Conservation (phyloP, 345 rosid genomes). For the Pelargonium nanum region DNA sequence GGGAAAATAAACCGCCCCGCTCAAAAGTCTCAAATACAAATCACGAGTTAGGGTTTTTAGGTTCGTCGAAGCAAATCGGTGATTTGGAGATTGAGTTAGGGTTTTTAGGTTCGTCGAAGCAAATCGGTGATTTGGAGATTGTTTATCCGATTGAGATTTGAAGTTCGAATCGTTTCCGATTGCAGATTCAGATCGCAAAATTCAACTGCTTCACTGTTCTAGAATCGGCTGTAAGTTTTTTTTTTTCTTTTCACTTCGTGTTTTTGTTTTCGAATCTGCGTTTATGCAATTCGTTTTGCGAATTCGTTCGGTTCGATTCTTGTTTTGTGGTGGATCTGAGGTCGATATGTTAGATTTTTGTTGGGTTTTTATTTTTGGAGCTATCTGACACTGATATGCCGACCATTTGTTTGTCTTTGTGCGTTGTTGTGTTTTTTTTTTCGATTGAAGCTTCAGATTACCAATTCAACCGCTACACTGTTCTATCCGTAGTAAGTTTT, state of each 20-base stretch:
- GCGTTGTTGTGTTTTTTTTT: not conserved
- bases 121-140: not conserved
- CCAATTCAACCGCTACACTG: too few species aligned
- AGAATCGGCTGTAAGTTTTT: not conserved
- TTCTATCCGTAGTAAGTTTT: too few species aligned
- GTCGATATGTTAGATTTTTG: too few species aligned
- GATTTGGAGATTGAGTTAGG: not conserved
- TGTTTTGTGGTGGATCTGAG: too few species aligned
- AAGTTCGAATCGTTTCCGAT: not conserved
- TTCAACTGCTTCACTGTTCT: too few species aligned
- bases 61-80: not conserved
- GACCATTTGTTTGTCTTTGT: not conserved
- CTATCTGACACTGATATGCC: not conserved
- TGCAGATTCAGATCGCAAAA: not conserved
- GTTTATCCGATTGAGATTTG: not conserved
- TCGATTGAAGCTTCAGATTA: too few species aligned
- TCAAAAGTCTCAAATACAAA: not conserved
- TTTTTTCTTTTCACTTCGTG: too few species aligned
- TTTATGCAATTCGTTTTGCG: too few species aligned
- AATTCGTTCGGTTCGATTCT: too few species aligned
- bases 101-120: not conserved
- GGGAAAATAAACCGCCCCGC: not conserved
- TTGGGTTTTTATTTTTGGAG: too few species aligned
- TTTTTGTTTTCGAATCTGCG: too few species aligned
- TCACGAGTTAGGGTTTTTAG: not conserved